These are phyloP conservation scores for Gracilaria gracilis DNA, from an alignment of 23 red algal species.

Conservation along the genomic window DNA sequence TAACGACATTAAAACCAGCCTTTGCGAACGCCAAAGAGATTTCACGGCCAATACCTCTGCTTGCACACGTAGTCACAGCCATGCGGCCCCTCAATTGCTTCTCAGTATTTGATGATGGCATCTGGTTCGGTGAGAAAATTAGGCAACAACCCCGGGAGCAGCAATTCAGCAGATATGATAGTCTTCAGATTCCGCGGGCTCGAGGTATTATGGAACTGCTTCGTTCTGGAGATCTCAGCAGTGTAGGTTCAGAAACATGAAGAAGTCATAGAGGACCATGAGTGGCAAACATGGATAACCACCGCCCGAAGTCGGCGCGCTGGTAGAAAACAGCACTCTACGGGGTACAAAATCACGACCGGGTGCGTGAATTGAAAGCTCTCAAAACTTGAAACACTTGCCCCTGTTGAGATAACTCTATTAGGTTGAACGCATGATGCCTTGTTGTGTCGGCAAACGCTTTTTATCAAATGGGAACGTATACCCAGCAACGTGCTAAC, in stretches of 20 bases:
- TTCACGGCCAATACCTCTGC: conserved; percentile 92
- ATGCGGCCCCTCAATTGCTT: conserved; percentile 59
- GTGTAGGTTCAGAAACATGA: too few species aligned
- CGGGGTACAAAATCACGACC: background rate
- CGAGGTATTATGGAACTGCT: too few species aligned
- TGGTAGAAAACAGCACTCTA: background rate
- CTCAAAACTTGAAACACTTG: background rate
- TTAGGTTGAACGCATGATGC: background rate
- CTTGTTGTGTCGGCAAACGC: background rate
- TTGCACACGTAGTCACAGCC: conserved; percentile 86
- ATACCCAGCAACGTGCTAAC: too few species aligned
- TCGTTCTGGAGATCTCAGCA: too few species aligned
- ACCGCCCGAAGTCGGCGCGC: too few species aligned
- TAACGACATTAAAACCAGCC: conserved; percentile 76
- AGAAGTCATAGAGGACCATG: too few species aligned
- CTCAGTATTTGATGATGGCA: background rate
- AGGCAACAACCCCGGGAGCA: background rate
- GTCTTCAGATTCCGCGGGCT: too few species aligned
- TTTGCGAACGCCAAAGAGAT: conserved; percentile 81
- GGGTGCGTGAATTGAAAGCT: background rate
- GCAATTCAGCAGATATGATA: background rate
- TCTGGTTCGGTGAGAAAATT: background rate
- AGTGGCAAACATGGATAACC: too few species aligned
- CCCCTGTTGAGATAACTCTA: background rate
- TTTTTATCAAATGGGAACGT: background rate